Percentiles rank a stretch among this genome's conserved stretches.
phyloP scores from a whole-genome alignment of 257 asterid genomes.

The Solanum clarkiae region DNA sequence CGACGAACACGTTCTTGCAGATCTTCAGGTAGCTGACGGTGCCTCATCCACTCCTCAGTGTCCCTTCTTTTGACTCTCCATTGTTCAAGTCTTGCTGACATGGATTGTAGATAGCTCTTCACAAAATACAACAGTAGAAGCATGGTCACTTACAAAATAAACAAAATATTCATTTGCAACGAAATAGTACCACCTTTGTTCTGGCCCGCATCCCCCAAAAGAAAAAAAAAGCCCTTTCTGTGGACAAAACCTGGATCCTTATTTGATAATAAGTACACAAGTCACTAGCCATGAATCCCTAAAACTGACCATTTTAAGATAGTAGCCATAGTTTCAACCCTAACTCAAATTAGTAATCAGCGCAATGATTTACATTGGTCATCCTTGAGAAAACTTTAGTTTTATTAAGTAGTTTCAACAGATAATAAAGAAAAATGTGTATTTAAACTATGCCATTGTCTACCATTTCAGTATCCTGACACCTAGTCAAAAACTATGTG shows the following conservation, averaged over 20 bases:
- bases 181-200: not conserved
- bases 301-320: not conserved
- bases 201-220: not conserved
- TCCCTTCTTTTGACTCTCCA: conserved; percentile 80
- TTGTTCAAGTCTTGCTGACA: conserved; percentile 80
- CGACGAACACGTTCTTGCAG: conserved; percentile 74
- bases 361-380: not conserved
- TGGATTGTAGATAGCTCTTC: conserved; percentile 76
- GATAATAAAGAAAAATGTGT: not conserved
- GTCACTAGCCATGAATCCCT: not conserved
- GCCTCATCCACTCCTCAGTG: conserved; percentile 95
- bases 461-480: not conserved
- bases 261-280: not conserved
- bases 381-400: not conserved
- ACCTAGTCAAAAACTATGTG: not conserved
- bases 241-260: not conserved
- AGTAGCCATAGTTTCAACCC: not conserved
- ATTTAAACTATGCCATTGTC: not conserved
- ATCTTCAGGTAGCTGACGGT: conserved; percentile 68
- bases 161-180: not conserved
- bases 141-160: not conserved
- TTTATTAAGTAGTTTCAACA: not conserved
- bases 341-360: not conserved
- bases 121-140: not conserved
- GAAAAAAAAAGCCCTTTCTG: not conserved